Conservation (phyloP, 2,329 filamentous ascomycete genomes). For the Neonectria punicea region DNA sequence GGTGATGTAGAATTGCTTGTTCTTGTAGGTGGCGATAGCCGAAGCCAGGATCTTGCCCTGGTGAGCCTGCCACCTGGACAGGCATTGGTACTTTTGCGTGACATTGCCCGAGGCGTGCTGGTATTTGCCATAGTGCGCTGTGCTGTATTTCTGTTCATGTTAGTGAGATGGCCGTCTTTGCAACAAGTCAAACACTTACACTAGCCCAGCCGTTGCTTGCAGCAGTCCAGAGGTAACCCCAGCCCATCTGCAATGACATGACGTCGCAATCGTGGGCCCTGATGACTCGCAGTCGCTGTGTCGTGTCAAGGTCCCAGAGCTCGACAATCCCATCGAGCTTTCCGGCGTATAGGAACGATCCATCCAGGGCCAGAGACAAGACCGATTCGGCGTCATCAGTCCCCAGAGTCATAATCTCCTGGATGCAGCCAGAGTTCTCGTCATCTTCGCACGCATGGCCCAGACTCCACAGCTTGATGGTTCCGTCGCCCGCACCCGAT, state of each 20-base stretch:
- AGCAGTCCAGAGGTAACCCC: constrained; percentile 86
- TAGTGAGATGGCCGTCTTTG: neutral
- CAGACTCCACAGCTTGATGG: constrained; percentile 92
- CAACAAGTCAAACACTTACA: constrained; percentile 60
- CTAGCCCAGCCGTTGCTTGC: constrained; percentile 89
- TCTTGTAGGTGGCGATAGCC: constrained; percentile 74
- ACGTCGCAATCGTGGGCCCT: constrained; percentile 84
- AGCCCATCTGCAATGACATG: constrained; percentile 86
- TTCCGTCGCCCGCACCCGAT: constrained; percentile 92
- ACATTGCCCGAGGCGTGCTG: constrained; percentile 62
- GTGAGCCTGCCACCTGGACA: constrained; percentile 84
- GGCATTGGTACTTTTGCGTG: constrained; percentile 84
- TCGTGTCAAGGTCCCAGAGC: constrained; percentile 96
- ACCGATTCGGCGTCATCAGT: constrained; percentile 71
- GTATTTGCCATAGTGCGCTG: constrained; percentile 70
- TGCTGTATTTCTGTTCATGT: constrained; percentile 69
- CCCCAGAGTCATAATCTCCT: constrained; percentile 74
- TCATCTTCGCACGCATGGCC: constrained; percentile 50
- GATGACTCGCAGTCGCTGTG: constrained; percentile 88
- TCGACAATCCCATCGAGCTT: constrained; percentile 89
- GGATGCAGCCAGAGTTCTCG: constrained; percentile 67
- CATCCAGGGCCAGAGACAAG: constrained; percentile 85
- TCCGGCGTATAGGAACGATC: constrained; percentile 91
- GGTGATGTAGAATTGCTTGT: constrained; percentile 87
- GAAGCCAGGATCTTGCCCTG: constrained; percentile 89